Evolutionary conservation across 257 asterid genomes (phyloP), one percentile per base, ranked within the genome.

Genomic region (Asclepias syriaca): DNA sequence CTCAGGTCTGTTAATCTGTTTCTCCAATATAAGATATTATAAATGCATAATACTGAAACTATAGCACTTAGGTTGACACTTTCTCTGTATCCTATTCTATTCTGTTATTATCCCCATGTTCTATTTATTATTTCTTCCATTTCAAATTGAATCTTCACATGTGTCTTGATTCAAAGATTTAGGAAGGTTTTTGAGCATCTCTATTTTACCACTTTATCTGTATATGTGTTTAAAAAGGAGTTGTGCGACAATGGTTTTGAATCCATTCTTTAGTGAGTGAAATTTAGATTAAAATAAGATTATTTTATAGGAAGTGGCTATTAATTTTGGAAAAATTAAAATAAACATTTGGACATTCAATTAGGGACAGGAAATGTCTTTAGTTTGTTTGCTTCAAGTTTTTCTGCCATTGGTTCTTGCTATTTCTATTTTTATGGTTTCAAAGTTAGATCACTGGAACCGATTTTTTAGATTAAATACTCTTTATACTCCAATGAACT

Each of bases 1-100:
- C 92, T 32, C 85, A 78, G 96, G 97, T 94, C 79, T 74, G 85
- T 74, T 73, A 74, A 54, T 68, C 69, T 60, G 29, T 61, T 68
- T 73, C 40, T 64, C 18, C 59, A 29, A 50, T 74, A 63, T 65
- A 21, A 37, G 55, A 34, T 65, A 14, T 4, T 76, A 24, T 65
- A 61, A 43, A 60, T 74, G 71, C 53, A 69, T 3, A 29, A 68
- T 13, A 56, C 2, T 57, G 56, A 55, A 43, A 57, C 22, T 27
- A 45, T 6, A 56, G 58, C 29, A 21, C 19, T 71, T 16, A 71
- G 34, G 21, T 9, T 56, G 39, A 24, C 32, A 3, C 40, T 56
- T 55, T 40, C 55, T 39, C 49, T 40, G 59, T 57, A 39, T 58
- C 57, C 21, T 19, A 13, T 40, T 24, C 15, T 57, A 7, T 57